A percentile compares a stretch with the other conserved stretches of the same genome.
Evolutionary conservation across 345 rosid species (phyloP).

Genomic region (Eucalyptus tenuipes): DNA sequence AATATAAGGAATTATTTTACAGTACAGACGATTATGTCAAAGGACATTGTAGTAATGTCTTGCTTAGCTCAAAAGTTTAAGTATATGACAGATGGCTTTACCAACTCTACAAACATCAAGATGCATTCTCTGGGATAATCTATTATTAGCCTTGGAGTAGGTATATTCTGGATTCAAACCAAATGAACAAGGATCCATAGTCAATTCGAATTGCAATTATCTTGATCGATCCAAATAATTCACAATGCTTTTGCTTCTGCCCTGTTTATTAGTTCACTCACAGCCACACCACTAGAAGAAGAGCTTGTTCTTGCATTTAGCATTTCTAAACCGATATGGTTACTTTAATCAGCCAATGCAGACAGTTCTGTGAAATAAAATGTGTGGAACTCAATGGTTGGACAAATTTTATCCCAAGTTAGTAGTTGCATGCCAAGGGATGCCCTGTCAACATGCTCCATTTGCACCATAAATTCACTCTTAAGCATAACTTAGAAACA

Average conservation of each 20-base stretch:
- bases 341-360: fast-evolving
- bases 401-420: too few relatives aligned
- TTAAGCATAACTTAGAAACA: too few relatives aligned
- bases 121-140: not conserved
- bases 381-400: not conserved
- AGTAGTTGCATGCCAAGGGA: too few relatives aligned
- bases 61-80: not conserved
- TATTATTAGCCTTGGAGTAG: not conserved
- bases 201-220: not conserved
- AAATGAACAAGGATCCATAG: not conserved
- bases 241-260: not conserved
- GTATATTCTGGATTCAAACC: not conserved
- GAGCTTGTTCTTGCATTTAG: not conserved
- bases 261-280: not conserved
- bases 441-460: too few relatives aligned
- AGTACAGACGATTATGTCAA: not conserved
- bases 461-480: too few relatives aligned
- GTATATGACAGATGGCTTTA: not conserved
- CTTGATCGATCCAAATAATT: not conserved
- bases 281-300: not conserved
- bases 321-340: not conserved
- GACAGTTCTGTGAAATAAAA: not conserved
- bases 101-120: not conserved
- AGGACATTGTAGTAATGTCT: not conserved
- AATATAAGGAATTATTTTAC: not conserved